Base-by-base conservation (phyloP, 192 early-diverging fungal species). In the Coemansia sp. region DNA sequence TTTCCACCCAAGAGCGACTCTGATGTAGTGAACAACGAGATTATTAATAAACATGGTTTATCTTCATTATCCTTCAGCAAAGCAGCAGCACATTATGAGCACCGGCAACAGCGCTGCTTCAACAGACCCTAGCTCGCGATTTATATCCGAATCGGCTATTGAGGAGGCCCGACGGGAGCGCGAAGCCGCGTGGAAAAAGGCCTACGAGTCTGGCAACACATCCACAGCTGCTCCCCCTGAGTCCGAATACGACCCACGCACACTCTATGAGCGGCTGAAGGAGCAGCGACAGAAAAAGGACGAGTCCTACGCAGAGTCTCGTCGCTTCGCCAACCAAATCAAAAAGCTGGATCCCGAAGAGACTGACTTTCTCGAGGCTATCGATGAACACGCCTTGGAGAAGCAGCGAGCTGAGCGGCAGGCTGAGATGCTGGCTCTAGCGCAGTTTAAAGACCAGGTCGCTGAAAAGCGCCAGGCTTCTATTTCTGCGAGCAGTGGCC, bases 201-300 rank as follows among this genome's bases (percentile, higher is more conserved):
- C 77, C 8, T 79, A 74, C 57, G 68, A 74, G 11, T 31, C 67
- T 4, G 64, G 46, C 20, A 46, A 59, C 6, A 34, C 35, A 3
- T 1, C 35, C 0, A 10, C 37, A 6, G 23, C 59, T 39, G 9
- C 42, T n/a, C 65, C 63, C 11, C 14, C 37, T 9, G 64, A 67
- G 18, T 10, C 55, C 6, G 69, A 77, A 1, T 90, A 90, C 63
- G 90, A 91, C 58, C 87, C 90, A 26, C 86, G 90, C 8, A 91
- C 90, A 10, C 82, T 91, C 14, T 91, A 85, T 60, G 90, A 91
- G 66, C 85, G 85, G n/a, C 70, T 91, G 14, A 88, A 90, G 63
- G 90, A 90, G 63, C 88, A 91, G 65, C 85, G 83, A 46, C 72
- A 71, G 26, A 72, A 78, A 35, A 91, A 91, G 53, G 81, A 82